Conservation (phyloP, 805 yeast genomes). For the Pichia californica region DNA sequence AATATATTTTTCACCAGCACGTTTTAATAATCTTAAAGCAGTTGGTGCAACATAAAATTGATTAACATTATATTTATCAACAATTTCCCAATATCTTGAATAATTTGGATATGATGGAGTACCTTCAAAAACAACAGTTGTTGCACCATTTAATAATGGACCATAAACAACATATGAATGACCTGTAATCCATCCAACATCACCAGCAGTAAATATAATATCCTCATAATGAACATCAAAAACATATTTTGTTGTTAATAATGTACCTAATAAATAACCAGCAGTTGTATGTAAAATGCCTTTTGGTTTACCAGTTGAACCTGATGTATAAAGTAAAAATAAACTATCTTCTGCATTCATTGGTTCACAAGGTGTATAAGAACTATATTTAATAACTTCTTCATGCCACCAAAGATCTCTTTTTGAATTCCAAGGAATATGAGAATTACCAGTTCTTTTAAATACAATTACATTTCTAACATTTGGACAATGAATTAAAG, state of each 20-base stretch:
- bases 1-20: constrained; percentile 63
- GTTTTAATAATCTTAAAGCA: constrained; percentile 67
- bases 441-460: constrained; percentile 62
- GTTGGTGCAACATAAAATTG: constrained; percentile 86
- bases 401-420: constrained; percentile 78
- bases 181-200: constrained; percentile 89
- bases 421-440: constrained; percentile 41
- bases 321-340: constrained; percentile 77
- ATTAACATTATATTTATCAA: constrained; percentile 62
- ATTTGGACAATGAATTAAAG: constrained; percentile 56
- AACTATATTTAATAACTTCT: constrained; percentile 57
- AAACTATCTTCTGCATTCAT: constrained; percentile 77
- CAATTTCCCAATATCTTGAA: constrained; percentile 76
- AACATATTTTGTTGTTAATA: constrained; percentile 64
- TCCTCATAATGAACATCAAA: constrained; percentile 75
- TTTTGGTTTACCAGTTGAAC: constrained; percentile 85
- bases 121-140: constrained; percentile 78
- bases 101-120: constrained; percentile 82
- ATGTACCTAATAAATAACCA: constrained; percentile 70
- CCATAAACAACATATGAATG: constrained; percentile 82
- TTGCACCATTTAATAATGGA: constrained; percentile 68
- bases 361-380: constrained; percentile 67
- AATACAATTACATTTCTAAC: constrained; percentile 66
- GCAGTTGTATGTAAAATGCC: constrained; percentile 81
- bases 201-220: constrained; percentile 79